phyloP scores from a whole-genome alignment of 2,329 filamentous ascomycete species.

The Penicillium occitanis region DNA sequence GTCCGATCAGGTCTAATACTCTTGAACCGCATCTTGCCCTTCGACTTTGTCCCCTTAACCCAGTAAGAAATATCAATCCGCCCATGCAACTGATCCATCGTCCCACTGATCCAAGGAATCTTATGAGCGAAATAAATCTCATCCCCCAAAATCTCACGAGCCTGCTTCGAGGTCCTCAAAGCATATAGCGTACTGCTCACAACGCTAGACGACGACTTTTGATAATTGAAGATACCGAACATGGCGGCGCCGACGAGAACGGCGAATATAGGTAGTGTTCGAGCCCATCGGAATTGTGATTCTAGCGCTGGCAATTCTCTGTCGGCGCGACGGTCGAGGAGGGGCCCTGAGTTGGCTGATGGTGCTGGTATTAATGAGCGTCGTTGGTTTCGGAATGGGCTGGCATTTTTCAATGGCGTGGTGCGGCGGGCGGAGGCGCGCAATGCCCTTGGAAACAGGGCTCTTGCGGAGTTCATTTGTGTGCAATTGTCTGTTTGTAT shows the following conservation, averaged over 20 bases:
- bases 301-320: conserved; percentile 52
- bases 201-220: conserved; percentile 83
- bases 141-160: conserved; percentile 78
- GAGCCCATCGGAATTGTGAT: conserved; percentile 61
- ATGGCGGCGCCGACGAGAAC: conserved; percentile 68
- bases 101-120: conserved; percentile 79
- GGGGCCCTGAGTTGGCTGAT: conserved; percentile 50
- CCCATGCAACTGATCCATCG: conserved; percentile 92
- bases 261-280: conserved; percentile 78
- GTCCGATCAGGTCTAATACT: conserved; percentile 69
- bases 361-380: conserved; percentile 54
- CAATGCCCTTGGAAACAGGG: conserved; percentile 13
- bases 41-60: conserved; percentile 74
- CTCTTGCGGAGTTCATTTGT: conserved; percentile 13
- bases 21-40: conserved; percentile 75
- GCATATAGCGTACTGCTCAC: conserved; percentile 91
- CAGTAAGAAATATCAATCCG: conserved; percentile 82
- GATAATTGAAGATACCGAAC: conserved; percentile 98
- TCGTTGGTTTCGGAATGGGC: conserved; percentile 25
- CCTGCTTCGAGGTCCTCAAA: conserved; percentile 73
- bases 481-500: background rate
- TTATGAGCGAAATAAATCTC: conserved; percentile 77
- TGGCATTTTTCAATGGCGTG: conserved; percentile 10
- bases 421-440: conserved; percentile 2
- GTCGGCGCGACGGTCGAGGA: conserved; percentile 54